Base-by-base conservation (phyloP, 805 yeast species). In the Ogataea wickerhamii region DNA sequence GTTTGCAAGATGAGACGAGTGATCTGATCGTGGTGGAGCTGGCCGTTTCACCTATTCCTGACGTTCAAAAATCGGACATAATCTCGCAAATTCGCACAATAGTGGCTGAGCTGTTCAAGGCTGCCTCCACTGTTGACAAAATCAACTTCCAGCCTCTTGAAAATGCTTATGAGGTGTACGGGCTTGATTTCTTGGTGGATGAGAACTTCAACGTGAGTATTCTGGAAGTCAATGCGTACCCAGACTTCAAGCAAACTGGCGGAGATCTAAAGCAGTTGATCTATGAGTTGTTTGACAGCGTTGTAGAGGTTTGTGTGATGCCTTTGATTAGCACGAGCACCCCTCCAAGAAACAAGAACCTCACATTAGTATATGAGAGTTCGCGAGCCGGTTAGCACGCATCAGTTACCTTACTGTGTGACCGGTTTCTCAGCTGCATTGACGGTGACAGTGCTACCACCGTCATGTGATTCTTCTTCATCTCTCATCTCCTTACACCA, bases 231-330 rank as follows among this genome's bases (percentile, higher is more conserved):
- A 93, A 93, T 54, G 82, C 98, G 12, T 93, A 82, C 55, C 98
- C 98, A 1, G 98, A 93, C 57, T 93, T 93, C 65, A 88, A 87
- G 54, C 98, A 93, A 63, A 93, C 98, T 0, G 98, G 98, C 13
- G 74, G 66, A 12, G 82, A 74, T 6, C 67, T 91, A 50, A 84
- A 82, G 53, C 66, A 51, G 2, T 53, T 87, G 17, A 84, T 93
- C 21, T 70, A 71, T 45, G 82, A 73, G 24, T 65, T 89, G 30
- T 84, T 89, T 52, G 78, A 73, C 19, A 71, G 71, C 8, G 74
- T 78, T 0, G 74, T 77, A 0, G 51, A 60, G 3, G 58, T 62
- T 6, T 68, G 73, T 7, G 75, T 82, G 23, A 63, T 53, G 8
- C 84, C 86, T 3, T 68, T 74, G 49, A 56, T 75, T 27, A 48